Evolutionary conservation across 257 asterid species (phyloP).

Genomic region (Avicennia marina): DNA sequence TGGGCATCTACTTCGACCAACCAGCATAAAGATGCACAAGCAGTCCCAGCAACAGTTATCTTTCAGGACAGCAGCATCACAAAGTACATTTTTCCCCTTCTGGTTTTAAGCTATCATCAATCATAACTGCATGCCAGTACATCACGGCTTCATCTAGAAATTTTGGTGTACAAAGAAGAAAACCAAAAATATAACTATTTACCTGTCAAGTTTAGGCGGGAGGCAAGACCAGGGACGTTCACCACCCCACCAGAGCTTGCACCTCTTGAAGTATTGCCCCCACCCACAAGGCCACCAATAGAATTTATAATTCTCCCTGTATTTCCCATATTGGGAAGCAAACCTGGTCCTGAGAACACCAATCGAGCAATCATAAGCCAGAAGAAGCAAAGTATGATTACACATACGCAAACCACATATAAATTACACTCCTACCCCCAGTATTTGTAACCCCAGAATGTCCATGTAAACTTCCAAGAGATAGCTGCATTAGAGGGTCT

Average conservation of each 20-base stretch:
- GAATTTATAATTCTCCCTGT: constrained; percentile 62
- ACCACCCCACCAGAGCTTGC: constrained; percentile 58
- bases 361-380: constrained; percentile 25
- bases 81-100: constrained; percentile 19
- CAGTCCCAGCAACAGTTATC: constrained; percentile 5
- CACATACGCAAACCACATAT: constrained; percentile 15
- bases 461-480: constrained; percentile 72
- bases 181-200: constrained; percentile 15
- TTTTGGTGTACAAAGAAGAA: not conserved
- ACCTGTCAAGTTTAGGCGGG: constrained; percentile 74
- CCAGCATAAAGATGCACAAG: no score
- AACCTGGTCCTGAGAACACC: constrained; percentile 52
- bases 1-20: constrained; percentile 14
- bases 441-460: constrained; percentile 66
- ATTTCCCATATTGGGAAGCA: constrained; percentile 62
- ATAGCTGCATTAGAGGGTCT: constrained; percentile 50
- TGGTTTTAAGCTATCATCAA: constrained; percentile 12
- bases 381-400: constrained; percentile 17
- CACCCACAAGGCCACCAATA: constrained; percentile 60
- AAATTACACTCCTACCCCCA: constrained; percentile 53
- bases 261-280: constrained; percentile 60
- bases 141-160: constrained; percentile 1
- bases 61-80: constrained; percentile 32
- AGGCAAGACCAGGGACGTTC: constrained; percentile 62
- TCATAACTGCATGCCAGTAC: not conserved